These are phyloP conservation scores for Immersiporthe knoxdaviesiana DNA, from an alignment of 2,329 filamentous ascomycete species.

Conservation along the genomic window DNA sequence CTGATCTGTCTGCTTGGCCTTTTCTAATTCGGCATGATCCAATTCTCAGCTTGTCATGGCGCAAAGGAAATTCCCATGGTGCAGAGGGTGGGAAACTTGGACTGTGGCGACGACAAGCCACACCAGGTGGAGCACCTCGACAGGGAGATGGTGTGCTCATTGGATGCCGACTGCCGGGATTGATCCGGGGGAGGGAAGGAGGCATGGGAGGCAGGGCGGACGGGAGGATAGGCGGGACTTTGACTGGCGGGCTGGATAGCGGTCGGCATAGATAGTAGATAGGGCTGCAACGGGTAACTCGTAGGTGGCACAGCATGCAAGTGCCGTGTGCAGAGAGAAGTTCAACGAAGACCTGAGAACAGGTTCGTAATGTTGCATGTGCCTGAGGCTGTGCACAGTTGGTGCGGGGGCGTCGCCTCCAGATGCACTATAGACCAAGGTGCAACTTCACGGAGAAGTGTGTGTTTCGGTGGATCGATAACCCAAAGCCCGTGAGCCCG, in stretches of 20 bases:
- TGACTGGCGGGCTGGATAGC: not conserved
- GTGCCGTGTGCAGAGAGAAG: not conserved
- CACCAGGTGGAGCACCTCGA: not conserved
- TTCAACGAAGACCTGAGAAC: not conserved
- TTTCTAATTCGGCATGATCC: not conserved
- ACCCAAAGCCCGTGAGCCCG: not conserved
- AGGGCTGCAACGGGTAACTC: not conserved
- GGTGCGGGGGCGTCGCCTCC: not conserved
- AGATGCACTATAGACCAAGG: not conserved
- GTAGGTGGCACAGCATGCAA: not conserved
- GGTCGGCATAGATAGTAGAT: not conserved
- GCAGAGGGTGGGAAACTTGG: not conserved
- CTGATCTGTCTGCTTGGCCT: not conserved
- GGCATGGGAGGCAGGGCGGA: not conserved
- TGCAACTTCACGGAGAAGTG: not conserved
- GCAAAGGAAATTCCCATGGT: not conserved
- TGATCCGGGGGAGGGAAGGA: not conserved
- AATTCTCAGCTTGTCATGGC: not conserved
- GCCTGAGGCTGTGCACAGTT: not conserved
- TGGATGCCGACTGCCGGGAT: not conserved
- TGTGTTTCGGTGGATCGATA: not conserved
- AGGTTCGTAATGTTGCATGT: not conserved
- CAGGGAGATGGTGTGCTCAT: not conserved
- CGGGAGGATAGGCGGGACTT: not conserved
- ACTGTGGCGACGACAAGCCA: slow-evolving; percentile 16